Base-by-base conservation (phyloP, 495 filamentous ascomycete genomes). In the Tuber calosporum region DNA sequence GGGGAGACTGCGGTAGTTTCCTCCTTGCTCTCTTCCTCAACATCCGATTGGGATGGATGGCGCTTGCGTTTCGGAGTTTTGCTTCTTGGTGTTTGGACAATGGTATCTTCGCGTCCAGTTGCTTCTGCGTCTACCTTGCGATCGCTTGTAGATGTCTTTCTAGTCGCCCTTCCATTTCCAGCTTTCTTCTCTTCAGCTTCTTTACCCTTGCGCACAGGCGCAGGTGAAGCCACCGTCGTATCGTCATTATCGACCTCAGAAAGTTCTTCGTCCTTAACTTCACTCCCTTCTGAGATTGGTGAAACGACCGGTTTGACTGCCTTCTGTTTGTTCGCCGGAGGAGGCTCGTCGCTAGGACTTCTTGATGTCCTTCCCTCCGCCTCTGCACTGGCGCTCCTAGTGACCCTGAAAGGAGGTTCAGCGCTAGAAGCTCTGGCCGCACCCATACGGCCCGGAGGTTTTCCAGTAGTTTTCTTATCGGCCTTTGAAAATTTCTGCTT, bases 61-160 rank as follows among this genome's bases (percentile, higher is more conserved):
- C 75, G 72, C 48, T 79, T 78, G 38, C 77, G 72, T 38, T 79
- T 79, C 34, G 77, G 40, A 5, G 72, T 71, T 26, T 79, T 79
- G 7, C 78, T 76, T 68, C 74, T 79, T 4, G 45, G 69, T 20
- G 26, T 62, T 62, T 62, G 53, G 53, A 15, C 2, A 62, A 62
- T 17, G 53, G 53, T 19, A n/a, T 17, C 53, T 62, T 62, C 53
- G 26, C 53, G 53, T 34, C 34, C 53, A 17, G 53, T 19, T 62
- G 53, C 3, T 34, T 62, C 53, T 30, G 53, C 26, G 26, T 62
- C 53, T 62, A 11, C 53, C 53, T 30, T 62, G 53, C 53, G 53
- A 19, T 26, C 30, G 53, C 53, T 62, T 34, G 53, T 26, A 34
- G 53, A 34, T 30, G 53, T 7, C 53, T 62, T 62, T 62, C 53